Conservation (phyloP, 169 alveolate species). For the Plasmodium yoelii region DNA sequence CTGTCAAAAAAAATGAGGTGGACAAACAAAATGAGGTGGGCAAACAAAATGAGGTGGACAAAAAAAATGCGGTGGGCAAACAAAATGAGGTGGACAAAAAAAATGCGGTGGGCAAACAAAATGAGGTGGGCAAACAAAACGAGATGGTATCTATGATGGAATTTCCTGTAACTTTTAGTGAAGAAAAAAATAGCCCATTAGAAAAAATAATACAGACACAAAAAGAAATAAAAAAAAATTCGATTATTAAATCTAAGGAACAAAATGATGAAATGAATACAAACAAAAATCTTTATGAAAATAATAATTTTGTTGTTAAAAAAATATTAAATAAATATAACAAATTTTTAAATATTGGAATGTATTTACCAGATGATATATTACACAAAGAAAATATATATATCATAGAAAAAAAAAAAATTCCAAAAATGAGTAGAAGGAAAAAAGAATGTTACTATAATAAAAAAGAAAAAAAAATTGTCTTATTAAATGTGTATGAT, state of each 20-base stretch:
- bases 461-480: background rate
- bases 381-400: slow-evolving; percentile 24
- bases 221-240: background rate
- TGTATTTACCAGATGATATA: slow-evolving; percentile 36
- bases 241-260: background rate
- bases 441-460: slow-evolving; percentile 45
- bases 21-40: no score
- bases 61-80: no score
- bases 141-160: no score
- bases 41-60: no score
- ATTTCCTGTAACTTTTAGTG: background rate
- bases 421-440: slow-evolving; percentile 15
- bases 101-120: no score
- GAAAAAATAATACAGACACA: no score
- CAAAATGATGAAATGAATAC: slow-evolving; percentile 2
- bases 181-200: background rate
- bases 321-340: slow-evolving; percentile 15
- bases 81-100: no score
- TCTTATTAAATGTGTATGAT: slow-evolving; percentile 23
- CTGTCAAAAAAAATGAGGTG: no score
- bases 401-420: slow-evolving; percentile 17
- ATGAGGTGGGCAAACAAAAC: no score
- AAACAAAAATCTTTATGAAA: slow-evolving; percentile 36
- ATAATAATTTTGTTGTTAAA: slow-evolving; percentile 28
- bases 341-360: slow-evolving; percentile 45